Evolutionary conservation across 192 early-diverging fungal species (phyloP).

Genomic region (Entomortierella parvispora): DNA sequence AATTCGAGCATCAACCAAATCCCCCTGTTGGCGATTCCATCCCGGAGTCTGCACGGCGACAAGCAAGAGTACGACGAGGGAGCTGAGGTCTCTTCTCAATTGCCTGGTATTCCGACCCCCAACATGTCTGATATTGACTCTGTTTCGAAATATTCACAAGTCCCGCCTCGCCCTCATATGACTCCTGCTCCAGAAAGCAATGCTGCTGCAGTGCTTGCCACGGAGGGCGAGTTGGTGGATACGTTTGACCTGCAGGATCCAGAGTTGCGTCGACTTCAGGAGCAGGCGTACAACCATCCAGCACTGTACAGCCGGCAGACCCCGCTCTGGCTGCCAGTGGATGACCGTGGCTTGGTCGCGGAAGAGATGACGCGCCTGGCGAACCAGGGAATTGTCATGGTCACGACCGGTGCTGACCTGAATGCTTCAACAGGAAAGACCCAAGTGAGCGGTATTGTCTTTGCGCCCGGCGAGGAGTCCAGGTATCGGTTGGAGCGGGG

Average conservation of each 20-base stretch:
- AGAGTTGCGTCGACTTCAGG: slow-evolving; percentile 22
- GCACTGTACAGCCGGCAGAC: slow-evolving; percentile 25
- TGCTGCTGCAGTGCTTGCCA: not conserved
- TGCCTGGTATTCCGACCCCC: slow-evolving; percentile 38
- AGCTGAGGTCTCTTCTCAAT: slow-evolving; percentile 26
- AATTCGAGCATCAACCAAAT: no score
- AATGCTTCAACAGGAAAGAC: slow-evolving; percentile 35
- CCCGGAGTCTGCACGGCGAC: no score
- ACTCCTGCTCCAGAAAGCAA: not conserved
- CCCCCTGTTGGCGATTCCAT: no score
- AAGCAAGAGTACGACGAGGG: slow-evolving; percentile 42
- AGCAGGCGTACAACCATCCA: slow-evolving; percentile 44
- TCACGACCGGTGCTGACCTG: slow-evolving; percentile 31
- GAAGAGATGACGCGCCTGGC: slow-evolving; percentile 21
- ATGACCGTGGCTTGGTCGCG: slow-evolving; percentile 24
- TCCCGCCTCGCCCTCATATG: not conserved
- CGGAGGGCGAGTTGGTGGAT: not conserved
- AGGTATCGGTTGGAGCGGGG: slow-evolving; percentile 39
- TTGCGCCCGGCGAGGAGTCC: slow-evolving; percentile 45
- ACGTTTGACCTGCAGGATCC: slow-evolving; percentile 1
- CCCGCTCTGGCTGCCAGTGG: slow-evolving; percentile 39
- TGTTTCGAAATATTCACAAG: slow-evolving; percentile 1
- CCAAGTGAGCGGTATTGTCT: slow-evolving; percentile 27
- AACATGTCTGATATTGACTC: slow-evolving; percentile 29
- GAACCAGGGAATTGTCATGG: slow-evolving; percentile 9